A percentile compares a stretch with the other conserved stretches of the same genome.
phyloP scores from a whole-genome alignment of 345 rosid species.

The Raphanus sativus region DNA sequence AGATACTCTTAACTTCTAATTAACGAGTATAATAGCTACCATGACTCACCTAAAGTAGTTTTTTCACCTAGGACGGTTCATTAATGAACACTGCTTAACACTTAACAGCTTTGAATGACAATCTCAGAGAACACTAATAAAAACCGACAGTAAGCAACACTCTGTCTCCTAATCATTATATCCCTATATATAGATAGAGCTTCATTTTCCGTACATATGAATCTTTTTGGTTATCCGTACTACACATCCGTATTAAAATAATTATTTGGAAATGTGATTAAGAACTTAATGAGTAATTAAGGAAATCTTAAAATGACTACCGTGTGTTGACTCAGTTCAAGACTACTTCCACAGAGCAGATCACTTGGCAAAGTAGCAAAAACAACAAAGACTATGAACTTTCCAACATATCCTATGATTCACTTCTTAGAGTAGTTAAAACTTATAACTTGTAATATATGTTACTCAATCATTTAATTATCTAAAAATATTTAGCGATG shows the following conservation, averaged over 20 bases:
- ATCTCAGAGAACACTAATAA: slow-evolving; percentile 17
- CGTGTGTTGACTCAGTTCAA: slow-evolving; percentile 33
- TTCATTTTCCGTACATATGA: not conserved
- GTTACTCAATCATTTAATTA: not conserved
- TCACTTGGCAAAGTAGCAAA: slow-evolving; percentile 2
- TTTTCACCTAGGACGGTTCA: slow-evolving; percentile 22
- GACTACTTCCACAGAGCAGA: slow-evolving; percentile 8
- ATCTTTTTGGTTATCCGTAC: not conserved
- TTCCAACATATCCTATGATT: slow-evolving; percentile 31
- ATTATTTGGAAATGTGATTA: not conserved
- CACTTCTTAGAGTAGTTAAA: slow-evolving; percentile 24
- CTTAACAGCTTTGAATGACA: slow-evolving; percentile 31
- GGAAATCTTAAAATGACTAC: slow-evolving; percentile 28
- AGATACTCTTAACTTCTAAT: not conserved
- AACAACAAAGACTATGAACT: not conserved
- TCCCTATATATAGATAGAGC: not conserved
- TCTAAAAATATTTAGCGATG: not conserved
- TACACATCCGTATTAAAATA: not conserved
- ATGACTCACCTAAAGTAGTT: slow-evolving; percentile 28
- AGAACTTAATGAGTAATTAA: slow-evolving; percentile 8
- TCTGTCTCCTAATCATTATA: slow-evolving; percentile 18
- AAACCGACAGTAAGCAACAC: slow-evolving; percentile 12
- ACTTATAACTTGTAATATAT: not conserved
- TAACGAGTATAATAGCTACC: not conserved
- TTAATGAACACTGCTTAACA: slow-evolving; percentile 22